Base-by-base conservation (phyloP, 108 stramenopile species). In the Fragilaria crotonensis region DNA sequence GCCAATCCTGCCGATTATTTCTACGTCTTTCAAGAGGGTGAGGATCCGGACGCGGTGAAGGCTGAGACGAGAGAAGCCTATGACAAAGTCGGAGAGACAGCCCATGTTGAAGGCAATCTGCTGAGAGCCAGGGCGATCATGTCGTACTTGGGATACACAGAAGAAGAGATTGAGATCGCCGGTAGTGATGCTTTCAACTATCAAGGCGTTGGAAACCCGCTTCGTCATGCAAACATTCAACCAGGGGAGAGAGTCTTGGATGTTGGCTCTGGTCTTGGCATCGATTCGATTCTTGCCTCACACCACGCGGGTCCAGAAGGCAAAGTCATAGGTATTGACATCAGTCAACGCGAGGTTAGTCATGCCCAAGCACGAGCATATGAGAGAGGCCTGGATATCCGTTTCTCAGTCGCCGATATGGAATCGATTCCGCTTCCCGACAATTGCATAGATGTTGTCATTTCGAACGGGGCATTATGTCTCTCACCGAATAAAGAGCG, bases 401-500 rank as follows among this genome's bases (percentile, higher is more conserved):
- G 26, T 52, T 94, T 94, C 60, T 63, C 77, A 22, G 73, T 89
- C n/a, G 90, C 87, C n/a, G 89, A 87, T 62, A 95, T 95, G 62
- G 94, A 94, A 75, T 55, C 77, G 52, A 72, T 95, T 19, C 81
- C 80, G 3, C 59, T 95, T 3, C 77, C 81, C 4, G 88, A 89
- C 70, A 68, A 67, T 56, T 72, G 71, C 23, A 82, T 79, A 33
- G 93, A 96, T 60, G 78, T 80, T 36, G 70, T 94, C 25, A 84
- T 96, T 19, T 82, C 80, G 23, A 96, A 96, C 58, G 93, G 95
- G 48, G 95, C 93, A 5, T 85, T 96, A 63, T 94, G 93, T 56
- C 71, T 96, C 9, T 78, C 75, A 0, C 90, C 90, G 26, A 79
- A 95, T 66, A 95, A 95, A 63, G 57, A 64, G 17, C 75, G 75